These are phyloP conservation scores for Xenoacremonium recifei DNA, from an alignment of 2,329 filamentous ascomycete species.

Conservation along the genomic window DNA sequence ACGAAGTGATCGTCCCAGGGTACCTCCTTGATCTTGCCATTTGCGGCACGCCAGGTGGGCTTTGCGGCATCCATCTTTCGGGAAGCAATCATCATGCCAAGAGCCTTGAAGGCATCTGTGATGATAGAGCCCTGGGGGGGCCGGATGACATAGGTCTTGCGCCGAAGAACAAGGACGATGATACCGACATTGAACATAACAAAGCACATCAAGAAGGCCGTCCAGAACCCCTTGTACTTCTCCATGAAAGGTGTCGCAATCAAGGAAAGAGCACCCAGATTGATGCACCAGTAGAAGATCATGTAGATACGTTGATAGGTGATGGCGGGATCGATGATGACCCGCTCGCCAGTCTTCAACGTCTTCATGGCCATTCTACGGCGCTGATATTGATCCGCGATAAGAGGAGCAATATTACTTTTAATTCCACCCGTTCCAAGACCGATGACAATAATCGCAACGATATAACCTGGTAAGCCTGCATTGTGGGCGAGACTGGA, in stretches of 20 bases:
- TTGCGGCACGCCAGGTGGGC: constrained; percentile 59
- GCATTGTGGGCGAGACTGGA: constrained; percentile 34
- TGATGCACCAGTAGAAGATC: constrained; percentile 75
- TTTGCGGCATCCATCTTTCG: constrained; percentile 61
- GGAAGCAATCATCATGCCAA: constrained; percentile 37
- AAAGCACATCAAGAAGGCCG: constrained; percentile 57
- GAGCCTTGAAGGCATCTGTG: constrained; percentile 58
- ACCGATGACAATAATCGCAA: constrained; percentile 61
- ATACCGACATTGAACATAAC: constrained; percentile 63
- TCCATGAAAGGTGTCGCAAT: constrained; percentile 70
- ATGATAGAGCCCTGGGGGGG: constrained; percentile 62
- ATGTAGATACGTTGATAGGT: constrained; percentile 70
- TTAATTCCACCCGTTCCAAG: constrained; percentile 70
- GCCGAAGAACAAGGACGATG: constrained; percentile 45
- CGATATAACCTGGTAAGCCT: constrained; percentile 50
- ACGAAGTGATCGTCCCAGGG: constrained; percentile 70
- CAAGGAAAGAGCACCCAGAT: constrained; percentile 67
- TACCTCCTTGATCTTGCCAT: constrained; percentile 41
- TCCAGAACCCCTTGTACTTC: constrained; percentile 65
- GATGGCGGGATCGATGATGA: constrained; percentile 65
- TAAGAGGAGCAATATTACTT: constrained; percentile 58
- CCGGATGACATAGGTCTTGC: constrained; percentile 49
- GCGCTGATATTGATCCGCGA: constrained; percentile 66
- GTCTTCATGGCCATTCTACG: constrained; percentile 47
- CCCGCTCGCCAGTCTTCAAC: constrained; percentile 51